Base-by-base conservation (phyloP, 352 stramenopile species). In the Pythium periplocum region DNA sequence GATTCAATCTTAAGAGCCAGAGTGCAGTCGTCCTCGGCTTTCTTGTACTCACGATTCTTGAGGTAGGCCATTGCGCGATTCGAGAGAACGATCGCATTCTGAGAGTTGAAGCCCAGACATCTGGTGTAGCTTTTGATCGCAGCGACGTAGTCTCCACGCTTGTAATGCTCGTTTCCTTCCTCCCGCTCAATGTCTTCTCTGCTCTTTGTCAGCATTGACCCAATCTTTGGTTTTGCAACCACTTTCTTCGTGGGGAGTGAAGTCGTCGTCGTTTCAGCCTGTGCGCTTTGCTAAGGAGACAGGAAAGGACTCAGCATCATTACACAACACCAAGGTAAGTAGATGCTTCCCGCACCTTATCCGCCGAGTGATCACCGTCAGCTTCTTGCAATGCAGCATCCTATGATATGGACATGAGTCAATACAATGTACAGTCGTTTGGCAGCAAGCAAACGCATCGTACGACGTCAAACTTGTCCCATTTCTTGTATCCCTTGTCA, bases 121-220 rank as follows among this genome's bases (percentile, higher is more conserved):
- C 79, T 70, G 17, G 90, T 96, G 64, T 98, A 98, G 62, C 75
- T 91, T 50, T 87, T 78, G 47, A 96, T 81, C 11, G 93, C 88
- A 39, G 85, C 87, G 32, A 95, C 74, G 45, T 81, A 93, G 53
- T 98, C 87, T 1, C 78, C 74, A 3, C 67, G 71, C 32, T 86
- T 86, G 68, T 97, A 98, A 60, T 90, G 87, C 34, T 84, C 86
- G 59, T 98, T 98, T 8, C 94, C 94, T 51, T 97, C 95, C 57
- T 95, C 75, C 10, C 77, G 75, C 53, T 98, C 91, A 9, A 92
- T 54, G 12, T 87, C 68, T 30, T 88, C 79, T 32, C 81, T 73
- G 2, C 52, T 61, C 35, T 79, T 79, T 6, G 2, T 26, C 4
- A 31, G 34, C 4, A 26, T 26, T 44, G 10, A 17, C n/a, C 3